Evolutionary conservation across 148 eudicot genomes (phyloP).

Genomic region (Rhododendron griersonianum): DNA sequence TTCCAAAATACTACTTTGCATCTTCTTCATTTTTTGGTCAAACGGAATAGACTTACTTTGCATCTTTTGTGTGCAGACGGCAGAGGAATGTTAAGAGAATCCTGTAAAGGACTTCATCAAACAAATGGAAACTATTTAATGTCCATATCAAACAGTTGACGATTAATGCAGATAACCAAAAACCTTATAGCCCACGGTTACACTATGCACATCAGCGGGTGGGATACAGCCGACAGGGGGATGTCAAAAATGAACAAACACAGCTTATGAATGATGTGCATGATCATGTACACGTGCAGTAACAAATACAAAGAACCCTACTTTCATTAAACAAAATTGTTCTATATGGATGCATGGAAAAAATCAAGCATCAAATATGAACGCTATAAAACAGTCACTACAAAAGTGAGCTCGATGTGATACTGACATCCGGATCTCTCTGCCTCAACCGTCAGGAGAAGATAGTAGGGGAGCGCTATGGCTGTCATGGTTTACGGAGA

Average conservation of each 20-base stretch:
- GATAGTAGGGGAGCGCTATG: slow-evolving; percentile 44
- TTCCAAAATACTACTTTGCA: not conserved
- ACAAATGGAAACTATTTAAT: not conserved
- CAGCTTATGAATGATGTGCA: not conserved
- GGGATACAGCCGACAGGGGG: not conserved
- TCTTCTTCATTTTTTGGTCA: too few species aligned
- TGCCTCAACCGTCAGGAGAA: slow-evolving; percentile 2
- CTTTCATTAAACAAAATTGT: not conserved
- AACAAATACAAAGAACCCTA: not conserved
- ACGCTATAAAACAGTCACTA: not conserved
- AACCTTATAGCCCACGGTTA: not conserved
- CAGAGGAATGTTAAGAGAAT: not conserved
- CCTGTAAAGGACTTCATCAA: not conserved
- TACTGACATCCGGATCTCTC: not conserved
- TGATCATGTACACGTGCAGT: not conserved
- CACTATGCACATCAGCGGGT: not conserved
- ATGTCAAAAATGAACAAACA: not conserved
- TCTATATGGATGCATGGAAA: not conserved
- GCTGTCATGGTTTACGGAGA: slow-evolving; percentile 20
- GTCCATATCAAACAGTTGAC: not conserved
- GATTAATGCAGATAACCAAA: not conserved
- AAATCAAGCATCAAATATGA: not conserved
- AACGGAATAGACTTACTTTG: not conserved
- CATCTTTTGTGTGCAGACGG: not conserved
- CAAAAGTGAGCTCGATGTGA: not conserved